Conservation (phyloP, 495 filamentous ascomycete species). For the Lichenothelia convexa region DNA sequence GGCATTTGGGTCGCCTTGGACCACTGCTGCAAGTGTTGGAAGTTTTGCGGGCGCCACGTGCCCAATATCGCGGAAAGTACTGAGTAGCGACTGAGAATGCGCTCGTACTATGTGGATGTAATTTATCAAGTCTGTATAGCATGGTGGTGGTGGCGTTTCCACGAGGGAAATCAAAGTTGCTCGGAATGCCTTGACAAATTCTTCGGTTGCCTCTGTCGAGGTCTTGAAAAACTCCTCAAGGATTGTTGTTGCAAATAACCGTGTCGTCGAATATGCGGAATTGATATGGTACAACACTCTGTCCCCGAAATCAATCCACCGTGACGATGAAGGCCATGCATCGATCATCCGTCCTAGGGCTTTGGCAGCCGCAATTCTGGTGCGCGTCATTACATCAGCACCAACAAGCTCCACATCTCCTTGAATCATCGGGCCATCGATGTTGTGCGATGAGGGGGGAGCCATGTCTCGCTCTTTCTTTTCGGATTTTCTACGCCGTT, state of each 20-base stretch:
- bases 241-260: conserved; percentile 65
- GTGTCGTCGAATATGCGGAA: conserved; percentile 63
- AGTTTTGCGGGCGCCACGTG: conserved; percentile 55
- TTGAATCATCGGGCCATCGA: conserved; percentile 94
- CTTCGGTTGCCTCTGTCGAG: conserved; percentile 27
- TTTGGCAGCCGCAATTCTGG: conserved; percentile 65
- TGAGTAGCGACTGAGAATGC: conserved; percentile 76
- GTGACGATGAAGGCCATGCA: conserved; percentile 29
- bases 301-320: conserved; percentile 31
- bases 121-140: conserved; percentile 75
- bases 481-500: conserved; percentile 65
- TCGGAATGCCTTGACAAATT: conserved; percentile 23
- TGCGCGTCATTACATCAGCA: conserved; percentile 68
- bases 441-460: conserved; percentile 53
- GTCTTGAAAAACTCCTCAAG: conserved; percentile 67
- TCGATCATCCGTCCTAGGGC: conserved; percentile 66
- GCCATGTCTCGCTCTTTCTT: conserved; percentile 45
- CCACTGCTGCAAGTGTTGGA: conserved; percentile 66
- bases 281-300: conserved; percentile 43
- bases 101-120: conserved; percentile 75
- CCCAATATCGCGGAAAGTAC: conserved; percentile 71
- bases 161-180: conserved; percentile 48
- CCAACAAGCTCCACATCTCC: conserved; percentile 92
- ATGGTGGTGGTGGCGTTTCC: conserved; percentile 58
- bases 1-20: conserved; percentile 79